Evolutionary conservation across 2,329 filamentous ascomycete species (phyloP).

Genomic region (Chrysosporium keratinophilum): DNA sequence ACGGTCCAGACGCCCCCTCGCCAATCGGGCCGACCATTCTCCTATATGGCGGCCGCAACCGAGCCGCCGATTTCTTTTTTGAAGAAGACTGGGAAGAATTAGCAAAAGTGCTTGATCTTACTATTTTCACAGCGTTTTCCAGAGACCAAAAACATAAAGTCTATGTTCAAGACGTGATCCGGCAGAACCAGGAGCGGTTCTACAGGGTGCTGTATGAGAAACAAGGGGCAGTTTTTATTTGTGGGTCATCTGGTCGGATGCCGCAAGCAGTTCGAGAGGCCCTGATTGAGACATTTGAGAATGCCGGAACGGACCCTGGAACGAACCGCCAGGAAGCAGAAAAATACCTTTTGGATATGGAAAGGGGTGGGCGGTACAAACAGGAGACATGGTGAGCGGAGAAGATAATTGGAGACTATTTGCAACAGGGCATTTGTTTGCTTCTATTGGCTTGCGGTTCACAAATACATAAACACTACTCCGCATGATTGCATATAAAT

Average conservation of each 20-base stretch:
- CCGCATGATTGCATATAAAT: too few species aligned
- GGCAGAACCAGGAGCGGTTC: conserved; percentile 41
- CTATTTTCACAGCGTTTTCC: conserved; percentile 58
- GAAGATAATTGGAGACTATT: too few species aligned
- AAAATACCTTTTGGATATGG: conserved; percentile 46
- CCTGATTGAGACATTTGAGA: conserved; percentile 50
- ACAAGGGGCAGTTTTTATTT: conserved; percentile 44
- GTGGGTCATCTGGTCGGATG: conserved; percentile 57
- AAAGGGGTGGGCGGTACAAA: conserved; percentile 53
- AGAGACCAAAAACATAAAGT: conserved; percentile 55
- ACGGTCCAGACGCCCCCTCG: conserved; percentile 21
- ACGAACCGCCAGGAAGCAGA: conserved; percentile 44
- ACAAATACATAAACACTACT: not conserved
- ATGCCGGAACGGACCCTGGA: conserved; percentile 30
- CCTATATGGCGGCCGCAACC: conserved; percentile 77
- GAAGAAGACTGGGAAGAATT: conserved; percentile 58
- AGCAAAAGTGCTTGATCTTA: conserved; percentile 35
- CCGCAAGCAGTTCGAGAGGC: conserved; percentile 58
- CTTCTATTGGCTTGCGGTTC: not conserved
- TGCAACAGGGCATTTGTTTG: too few species aligned
- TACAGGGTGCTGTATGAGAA: conserved; percentile 42
- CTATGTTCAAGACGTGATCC: conserved; percentile 58
- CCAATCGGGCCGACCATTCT: conserved; percentile 46
- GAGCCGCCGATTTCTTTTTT: conserved; percentile 70
- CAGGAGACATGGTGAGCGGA: conserved; percentile 56